Conservation (phyloP, 306 rosid genomes). For the Fragaria nilgerrensis region DNA sequence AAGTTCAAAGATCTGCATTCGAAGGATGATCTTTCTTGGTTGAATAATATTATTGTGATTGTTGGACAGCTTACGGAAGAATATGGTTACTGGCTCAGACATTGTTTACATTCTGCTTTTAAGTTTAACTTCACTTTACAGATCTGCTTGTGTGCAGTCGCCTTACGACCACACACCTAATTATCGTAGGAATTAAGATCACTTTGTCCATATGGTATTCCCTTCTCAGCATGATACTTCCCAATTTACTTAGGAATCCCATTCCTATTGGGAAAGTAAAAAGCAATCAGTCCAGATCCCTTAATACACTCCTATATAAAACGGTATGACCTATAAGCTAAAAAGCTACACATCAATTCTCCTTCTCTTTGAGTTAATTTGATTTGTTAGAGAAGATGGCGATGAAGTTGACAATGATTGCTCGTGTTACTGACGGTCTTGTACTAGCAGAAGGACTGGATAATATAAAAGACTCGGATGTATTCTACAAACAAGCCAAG, state of each 20-base stretch:
- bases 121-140: no score
- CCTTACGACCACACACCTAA: not conserved
- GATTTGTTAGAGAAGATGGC: constrained; percentile 52
- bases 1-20: not conserved
- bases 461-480: constrained; percentile 62
- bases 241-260: not conserved
- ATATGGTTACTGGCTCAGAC: no score
- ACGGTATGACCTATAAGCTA: not conserved
- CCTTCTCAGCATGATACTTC: not conserved
- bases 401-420: constrained; percentile 86
- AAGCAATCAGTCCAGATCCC: not conserved
- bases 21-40: constrained; percentile 18
- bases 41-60: not conserved
- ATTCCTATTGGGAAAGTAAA: not conserved
- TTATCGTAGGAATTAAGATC: not conserved
- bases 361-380: not conserved
- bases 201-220: not conserved
- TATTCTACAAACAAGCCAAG: constrained; percentile 81
- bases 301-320: not conserved
- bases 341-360: not conserved
- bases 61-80: not conserved
- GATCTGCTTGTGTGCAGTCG: no score
- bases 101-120: not conserved
- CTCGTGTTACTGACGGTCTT: constrained; percentile 96
- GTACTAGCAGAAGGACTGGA: constrained; percentile 88